A percentile compares a stretch with the other conserved stretches of the same genome.
Evolutionary conservation across 208 protist genomes (phyloP).

Genomic region (Crithidia acanthocephali): DNA sequence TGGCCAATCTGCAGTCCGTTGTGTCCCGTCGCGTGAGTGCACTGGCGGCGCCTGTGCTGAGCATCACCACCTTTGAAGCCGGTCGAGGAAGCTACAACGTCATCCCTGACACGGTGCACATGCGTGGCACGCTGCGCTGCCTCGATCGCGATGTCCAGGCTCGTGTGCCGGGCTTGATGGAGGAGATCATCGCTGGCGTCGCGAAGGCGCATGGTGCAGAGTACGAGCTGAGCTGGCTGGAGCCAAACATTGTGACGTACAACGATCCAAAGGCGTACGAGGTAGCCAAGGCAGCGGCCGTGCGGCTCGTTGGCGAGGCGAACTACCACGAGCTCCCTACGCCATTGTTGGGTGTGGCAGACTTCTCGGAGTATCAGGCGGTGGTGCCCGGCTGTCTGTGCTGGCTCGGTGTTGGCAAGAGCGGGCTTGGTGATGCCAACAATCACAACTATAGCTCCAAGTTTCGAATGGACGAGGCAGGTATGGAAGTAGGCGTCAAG

Average conservation of each 20-base stretch:
- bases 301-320: conserved; percentile 45
- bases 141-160: conserved; percentile 68
- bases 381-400: conserved; percentile 78
- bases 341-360: conserved; percentile 62
- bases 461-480: conserved; percentile 64
- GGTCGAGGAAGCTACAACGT: conserved; percentile 73
- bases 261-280: conserved; percentile 78
- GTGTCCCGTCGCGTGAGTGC: conserved; percentile 68
- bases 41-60: conserved; percentile 59
- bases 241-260: conserved; percentile 85
- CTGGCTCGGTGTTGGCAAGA: conserved; percentile 59
- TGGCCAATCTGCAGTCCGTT: conserved; percentile 60
- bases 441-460: conserved; percentile 81
- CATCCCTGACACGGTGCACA: conserved; percentile 64
- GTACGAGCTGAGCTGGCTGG: conserved; percentile 72
- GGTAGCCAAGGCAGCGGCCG: conserved; percentile 48
- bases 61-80: conserved; percentile 54
- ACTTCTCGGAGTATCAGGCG: conserved; percentile 82
- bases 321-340: conserved; percentile 55
- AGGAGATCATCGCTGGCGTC: conserved; percentile 73
- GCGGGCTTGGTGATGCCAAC: conserved; percentile 30
- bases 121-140: conserved; percentile 72
- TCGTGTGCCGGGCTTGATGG: conserved; percentile 63
- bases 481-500: conserved; percentile 75
- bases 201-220: conserved; percentile 63